A percentile compares a stretch with the other conserved stretches of the same genome.
phyloP scores from a whole-genome alignment of 1,284 basidiomycete species.

The Moesziomyces sp. region DNA sequence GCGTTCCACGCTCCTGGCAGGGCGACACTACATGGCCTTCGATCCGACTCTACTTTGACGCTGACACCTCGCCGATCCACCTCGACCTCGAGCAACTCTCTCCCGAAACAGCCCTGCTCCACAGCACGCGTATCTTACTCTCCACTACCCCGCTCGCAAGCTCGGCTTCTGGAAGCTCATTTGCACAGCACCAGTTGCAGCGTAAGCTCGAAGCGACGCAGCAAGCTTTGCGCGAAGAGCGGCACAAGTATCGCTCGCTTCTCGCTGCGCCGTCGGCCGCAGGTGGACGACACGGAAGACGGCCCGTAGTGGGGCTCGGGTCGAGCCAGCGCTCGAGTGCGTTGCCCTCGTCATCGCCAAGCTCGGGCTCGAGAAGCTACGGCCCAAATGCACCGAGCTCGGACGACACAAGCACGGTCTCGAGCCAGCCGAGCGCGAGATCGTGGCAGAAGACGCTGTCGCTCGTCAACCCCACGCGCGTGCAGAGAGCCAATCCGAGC shows the following conservation, averaged over 20 bases:
- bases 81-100: constrained; percentile 11
- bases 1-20: neutral
- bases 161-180: neutral
- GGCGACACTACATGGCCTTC: neutral
- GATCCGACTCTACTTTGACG: constrained; percentile 24
- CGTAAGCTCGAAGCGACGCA: constrained; percentile 22
- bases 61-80: constrained; percentile 4
- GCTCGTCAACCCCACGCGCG: constrained; percentile 39
- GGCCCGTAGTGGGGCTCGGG: constrained; percentile 19
- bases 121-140: constrained; percentile 12
- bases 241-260: constrained; percentile 47
- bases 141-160: too few relatives aligned
- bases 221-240: constrained; percentile 36
- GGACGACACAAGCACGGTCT: constrained; percentile 5
- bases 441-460: constrained; percentile 15
- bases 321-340: constrained; percentile 2
- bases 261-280: constrained; percentile 31
- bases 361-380: constrained; percentile 4
- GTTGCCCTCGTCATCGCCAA: constrained; percentile 6
- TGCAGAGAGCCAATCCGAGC: constrained; percentile 25
- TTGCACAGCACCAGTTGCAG: constrained; percentile 11
- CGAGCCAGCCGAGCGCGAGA: neutral
- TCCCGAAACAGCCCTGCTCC: neutral
- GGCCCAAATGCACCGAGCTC: constrained; percentile 8
- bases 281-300: constrained; percentile 1